phyloP scores from a whole-genome alignment of 176 grass and related monocot genomes.

The Carex kokanica region DNA sequence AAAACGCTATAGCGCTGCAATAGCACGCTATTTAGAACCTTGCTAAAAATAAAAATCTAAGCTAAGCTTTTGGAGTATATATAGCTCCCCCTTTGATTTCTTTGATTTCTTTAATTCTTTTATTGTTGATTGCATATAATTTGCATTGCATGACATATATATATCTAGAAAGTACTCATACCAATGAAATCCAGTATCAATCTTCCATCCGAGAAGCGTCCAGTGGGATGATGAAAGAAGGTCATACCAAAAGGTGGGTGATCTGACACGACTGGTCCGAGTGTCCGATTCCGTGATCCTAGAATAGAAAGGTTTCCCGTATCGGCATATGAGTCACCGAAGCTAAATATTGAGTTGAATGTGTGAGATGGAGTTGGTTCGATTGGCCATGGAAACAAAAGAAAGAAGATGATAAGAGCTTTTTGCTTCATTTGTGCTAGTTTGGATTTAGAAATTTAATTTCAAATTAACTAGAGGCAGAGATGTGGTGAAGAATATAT shows the following conservation, averaged over 20 bases:
- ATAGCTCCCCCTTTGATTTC: too few species aligned
- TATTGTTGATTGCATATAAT: background rate
- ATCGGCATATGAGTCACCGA: constrained; percentile 46
- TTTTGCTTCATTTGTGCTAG: background rate
- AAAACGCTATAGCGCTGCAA: too few species aligned
- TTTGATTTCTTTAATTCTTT: too few species aligned
- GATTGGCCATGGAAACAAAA: background rate
- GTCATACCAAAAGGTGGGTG: constrained; percentile 38
- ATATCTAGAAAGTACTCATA: background rate
- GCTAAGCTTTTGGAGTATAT: too few species aligned
- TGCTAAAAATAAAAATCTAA: too few species aligned
- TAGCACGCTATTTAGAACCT: too few species aligned
- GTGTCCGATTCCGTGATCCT: background rate
- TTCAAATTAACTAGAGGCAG: background rate
- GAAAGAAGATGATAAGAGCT: background rate
- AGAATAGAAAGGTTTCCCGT: constrained; percentile 10
- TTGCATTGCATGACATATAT: background rate
- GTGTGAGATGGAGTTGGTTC: constrained; percentile 21
- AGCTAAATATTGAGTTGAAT: constrained; percentile 72
- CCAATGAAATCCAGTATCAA: constrained; percentile 58
- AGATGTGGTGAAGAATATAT: too few species aligned
- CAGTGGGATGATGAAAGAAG: constrained; percentile 45
- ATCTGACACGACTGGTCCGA: background rate
- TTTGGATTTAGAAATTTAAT: background rate
- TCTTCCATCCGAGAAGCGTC: constrained; percentile 44